A percentile compares a stretch with the other conserved stretches of the same genome.
Conservation (phyloP, 2,329 filamentous ascomycete genomes). For the Exophiala phaeomuriformis region DNA sequence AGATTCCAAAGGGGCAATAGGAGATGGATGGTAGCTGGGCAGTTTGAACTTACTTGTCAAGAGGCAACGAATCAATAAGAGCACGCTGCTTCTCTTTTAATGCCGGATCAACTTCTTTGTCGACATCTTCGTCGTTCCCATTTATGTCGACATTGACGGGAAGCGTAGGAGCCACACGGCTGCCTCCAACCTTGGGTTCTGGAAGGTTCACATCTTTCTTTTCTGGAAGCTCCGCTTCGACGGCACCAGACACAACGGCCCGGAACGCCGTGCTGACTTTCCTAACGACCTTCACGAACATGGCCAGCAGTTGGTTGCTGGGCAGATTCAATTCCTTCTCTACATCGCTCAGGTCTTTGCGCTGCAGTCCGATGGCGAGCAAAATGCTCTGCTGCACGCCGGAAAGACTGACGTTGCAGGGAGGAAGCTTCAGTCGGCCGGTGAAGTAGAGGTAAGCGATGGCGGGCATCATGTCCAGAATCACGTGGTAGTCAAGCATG, state of each 20-base stretch:
- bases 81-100: conserved; percentile 75
- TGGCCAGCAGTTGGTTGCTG: conserved; percentile 75
- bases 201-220: conserved; percentile 34
- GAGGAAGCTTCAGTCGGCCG: conserved; percentile 53
- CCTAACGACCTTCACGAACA: conserved; percentile 94
- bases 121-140: conserved; percentile 63
- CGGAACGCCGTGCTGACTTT: conserved; percentile 78
- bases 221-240: conserved; percentile 58
- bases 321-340: conserved; percentile 70
- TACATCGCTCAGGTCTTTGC: conserved; percentile 74
- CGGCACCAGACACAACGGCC: conserved; percentile 64
- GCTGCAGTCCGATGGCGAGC: conserved; percentile 82
- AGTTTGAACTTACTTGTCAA: conserved; percentile 63
- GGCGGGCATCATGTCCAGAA: conserved; percentile 80
- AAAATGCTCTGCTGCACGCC: conserved; percentile 82
- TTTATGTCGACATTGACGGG: conserved; percentile 58
- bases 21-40: not conserved
- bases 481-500: conserved; percentile 95
- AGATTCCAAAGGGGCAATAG: not conserved
- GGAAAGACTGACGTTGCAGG: conserved; percentile 58
- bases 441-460: conserved; percentile 81
- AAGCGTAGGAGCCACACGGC: not conserved
- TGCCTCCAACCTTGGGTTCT: not conserved
- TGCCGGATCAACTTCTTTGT: conserved; percentile 63
- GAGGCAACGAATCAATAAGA: conserved; percentile 80